Percentiles rank a stretch among this genome's conserved stretches.
Conservation (phyloP, 129 eudicot genomes). For the Chrysanthemum lavandulifolium region DNA sequence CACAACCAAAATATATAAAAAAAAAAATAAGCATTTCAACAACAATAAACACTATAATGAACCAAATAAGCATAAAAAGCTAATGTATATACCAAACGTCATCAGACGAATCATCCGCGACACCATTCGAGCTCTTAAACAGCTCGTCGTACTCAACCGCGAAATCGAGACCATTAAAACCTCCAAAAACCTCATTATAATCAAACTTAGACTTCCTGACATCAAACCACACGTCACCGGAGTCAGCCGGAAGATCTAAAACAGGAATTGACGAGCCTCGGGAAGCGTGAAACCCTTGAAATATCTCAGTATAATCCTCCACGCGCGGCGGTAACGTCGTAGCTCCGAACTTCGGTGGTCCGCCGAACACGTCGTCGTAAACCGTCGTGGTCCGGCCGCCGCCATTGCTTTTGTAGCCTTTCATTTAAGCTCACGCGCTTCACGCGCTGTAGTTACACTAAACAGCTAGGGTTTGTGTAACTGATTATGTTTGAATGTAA, state of each 20-base stretch:
- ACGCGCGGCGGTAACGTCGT: constrained; percentile 76
- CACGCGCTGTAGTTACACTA: neutral
- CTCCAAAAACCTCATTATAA: constrained; percentile 75
- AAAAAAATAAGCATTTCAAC: no score
- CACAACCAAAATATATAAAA: neutral
- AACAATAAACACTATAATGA: neutral
- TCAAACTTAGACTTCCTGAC: constrained; percentile 52
- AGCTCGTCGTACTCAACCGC: constrained; percentile 59
- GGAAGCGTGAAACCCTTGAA: constrained; percentile 79
- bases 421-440: constrained; percentile 29
- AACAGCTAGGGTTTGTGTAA: constrained; percentile 30
- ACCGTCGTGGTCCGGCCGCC: constrained; percentile 42
- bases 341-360: constrained; percentile 62
- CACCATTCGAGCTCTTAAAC: constrained; percentile 37
- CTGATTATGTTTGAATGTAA: no score
- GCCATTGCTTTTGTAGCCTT: constrained; percentile 43
- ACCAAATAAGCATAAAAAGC: neutral
- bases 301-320: constrained; percentile 86
- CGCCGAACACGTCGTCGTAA: constrained; percentile 92
- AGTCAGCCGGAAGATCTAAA: constrained; percentile 66
- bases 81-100: constrained; percentile 63
- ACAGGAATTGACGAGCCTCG: constrained; percentile 82
- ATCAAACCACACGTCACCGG: constrained; percentile 41
- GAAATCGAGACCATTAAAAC: constrained; percentile 47
- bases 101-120: constrained; percentile 54